Conservation (phyloP, 345 rosid genomes). For the Brassica incana region DNA sequence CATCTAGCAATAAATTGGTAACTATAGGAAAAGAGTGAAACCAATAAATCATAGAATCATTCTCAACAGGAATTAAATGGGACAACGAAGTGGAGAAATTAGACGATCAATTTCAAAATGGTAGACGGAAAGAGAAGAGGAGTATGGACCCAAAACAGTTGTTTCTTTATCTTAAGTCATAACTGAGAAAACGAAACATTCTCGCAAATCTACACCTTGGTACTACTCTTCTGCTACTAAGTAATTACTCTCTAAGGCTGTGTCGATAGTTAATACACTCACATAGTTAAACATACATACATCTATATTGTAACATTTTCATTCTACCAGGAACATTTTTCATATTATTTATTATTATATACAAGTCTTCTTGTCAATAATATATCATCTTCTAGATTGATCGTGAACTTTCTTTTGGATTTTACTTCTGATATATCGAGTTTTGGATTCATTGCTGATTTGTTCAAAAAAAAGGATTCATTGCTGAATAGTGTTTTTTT, state of each 20-base stretch:
- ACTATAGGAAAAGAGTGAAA: neutral
- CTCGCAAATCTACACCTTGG: conserved; percentile 19
- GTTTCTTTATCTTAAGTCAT: conserved; percentile 49
- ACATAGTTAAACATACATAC: neutral
- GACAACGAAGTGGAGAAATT: conserved; percentile 12
- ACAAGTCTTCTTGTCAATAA: neutral
- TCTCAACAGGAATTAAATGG: conserved; percentile 4
- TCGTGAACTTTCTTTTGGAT: neutral
- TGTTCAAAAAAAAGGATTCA: too few relatives aligned
- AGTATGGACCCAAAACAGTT: conserved; percentile 58
- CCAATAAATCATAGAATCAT: conserved; percentile 3
- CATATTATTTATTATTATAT: neutral
- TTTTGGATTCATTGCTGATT: neutral
- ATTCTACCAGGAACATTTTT: neutral
- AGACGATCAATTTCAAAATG: neutral
- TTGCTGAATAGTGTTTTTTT: too few relatives aligned
- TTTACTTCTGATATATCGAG: neutral
- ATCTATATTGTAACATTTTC: neutral
- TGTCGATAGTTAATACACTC: neutral
- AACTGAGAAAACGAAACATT: conserved; percentile 60
- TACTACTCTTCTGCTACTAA: neutral
- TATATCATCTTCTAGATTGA: neutral
- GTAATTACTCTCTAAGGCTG: neutral
- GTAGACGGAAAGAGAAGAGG: conserved; percentile 13
- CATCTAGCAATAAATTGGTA: neutral